These are phyloP conservation scores for Xylariaceae sp. DNA, from an alignment of 2,329 filamentous ascomycete genomes.

Conservation along the genomic window DNA sequence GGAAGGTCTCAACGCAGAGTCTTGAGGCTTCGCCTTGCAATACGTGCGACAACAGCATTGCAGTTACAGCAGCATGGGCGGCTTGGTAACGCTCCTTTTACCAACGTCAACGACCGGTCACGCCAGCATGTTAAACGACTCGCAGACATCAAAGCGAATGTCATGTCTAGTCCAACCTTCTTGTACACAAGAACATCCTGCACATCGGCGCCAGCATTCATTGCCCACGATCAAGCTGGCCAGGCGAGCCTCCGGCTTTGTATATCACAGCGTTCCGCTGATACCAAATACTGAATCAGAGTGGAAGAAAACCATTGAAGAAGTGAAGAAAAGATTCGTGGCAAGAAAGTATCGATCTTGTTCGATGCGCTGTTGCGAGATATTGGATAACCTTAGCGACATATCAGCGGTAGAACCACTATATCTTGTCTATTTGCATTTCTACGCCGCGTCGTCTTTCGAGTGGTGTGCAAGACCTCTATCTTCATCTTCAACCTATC, in stretches of 20 bases:
- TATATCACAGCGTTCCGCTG: conserved; percentile 22
- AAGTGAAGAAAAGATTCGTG: conserved; percentile 52
- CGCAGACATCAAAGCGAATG: conserved; percentile 13
- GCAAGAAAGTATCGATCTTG: conserved; percentile 50
- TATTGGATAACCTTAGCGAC: conserved; percentile 46
- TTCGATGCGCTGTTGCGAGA: conserved; percentile 48
- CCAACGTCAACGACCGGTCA: conserved; percentile 15
- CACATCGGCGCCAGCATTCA: conserved; percentile 28
- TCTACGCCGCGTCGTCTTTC: conserved; percentile 58
- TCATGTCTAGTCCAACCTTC: conserved; percentile 11
- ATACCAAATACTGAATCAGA: conserved; percentile 44
- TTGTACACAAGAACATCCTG: conserved; percentile 3
- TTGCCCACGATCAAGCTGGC: conserved; percentile 21
- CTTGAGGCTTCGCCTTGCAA: too few species aligned
- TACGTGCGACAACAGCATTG: too few species aligned
- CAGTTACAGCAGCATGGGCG: conserved; percentile 18
- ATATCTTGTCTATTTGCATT: conserved; percentile 56
- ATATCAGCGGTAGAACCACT: conserved; percentile 44
- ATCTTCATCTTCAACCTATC: conserved; percentile 42
- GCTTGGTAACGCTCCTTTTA: conserved; percentile 26
- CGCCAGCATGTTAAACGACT: conserved; percentile 6
- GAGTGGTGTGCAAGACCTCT: conserved; percentile 53
- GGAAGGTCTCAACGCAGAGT: too few species aligned
- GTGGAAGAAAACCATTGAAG: conserved; percentile 48
- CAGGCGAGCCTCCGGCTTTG: conserved; percentile 21